Evolutionary conservation across 1,284 basidiomycete genomes (phyloP), one percentile per base, ranked within the genome.

Genomic region (Trametes pubescens): DNA sequence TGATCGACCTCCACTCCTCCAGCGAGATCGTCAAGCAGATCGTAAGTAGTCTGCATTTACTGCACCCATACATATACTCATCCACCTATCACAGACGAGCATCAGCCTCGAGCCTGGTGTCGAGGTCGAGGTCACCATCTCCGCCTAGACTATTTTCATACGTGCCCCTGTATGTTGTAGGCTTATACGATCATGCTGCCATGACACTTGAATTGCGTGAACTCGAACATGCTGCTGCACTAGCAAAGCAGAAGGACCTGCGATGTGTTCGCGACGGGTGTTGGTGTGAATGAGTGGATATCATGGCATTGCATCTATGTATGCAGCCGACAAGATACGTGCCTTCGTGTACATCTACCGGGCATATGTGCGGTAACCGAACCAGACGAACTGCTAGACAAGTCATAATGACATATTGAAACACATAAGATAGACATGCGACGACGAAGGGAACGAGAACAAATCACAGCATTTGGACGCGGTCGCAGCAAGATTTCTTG

Each of bases 1-100:
- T 99, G 80, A 99, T 99, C 78, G 98, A 99, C 87, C 86, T 99
- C 71, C 95, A 97, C 86, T 96, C 96, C 65, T 97, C 97, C 68
- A 95, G 94, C 77, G 98, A 99, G 85, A 94, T 99, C 74, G 98
- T 99, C 83, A 99, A 99, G 89, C 97, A 99, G 85, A 99, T 99
- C 78, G 95, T 97, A 72, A 75, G 93, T 84, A 7, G 51, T 21
- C 32, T n/a, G 35, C 18, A 21, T 32, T 22, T 51, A 13, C 22
- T 32, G 7, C 16, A 8, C 29, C 4, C 14, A 34, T 18, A 8
- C 51, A 22, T 57, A 52, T 43, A 35, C 59, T 62, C 46, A 59
- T 53, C 49, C 6, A 26, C 16, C 14, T 57, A 2, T 35, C 49
- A 51, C 74, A 97, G 95, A 99, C 97, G 69, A 96, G 93, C 79